A percentile compares a stretch with the other conserved stretches of the same genome.
Evolutionary conservation across 2,329 filamentous ascomycete species (phyloP).

Genomic region (Neofusicoccum kwambonambiense): DNA sequence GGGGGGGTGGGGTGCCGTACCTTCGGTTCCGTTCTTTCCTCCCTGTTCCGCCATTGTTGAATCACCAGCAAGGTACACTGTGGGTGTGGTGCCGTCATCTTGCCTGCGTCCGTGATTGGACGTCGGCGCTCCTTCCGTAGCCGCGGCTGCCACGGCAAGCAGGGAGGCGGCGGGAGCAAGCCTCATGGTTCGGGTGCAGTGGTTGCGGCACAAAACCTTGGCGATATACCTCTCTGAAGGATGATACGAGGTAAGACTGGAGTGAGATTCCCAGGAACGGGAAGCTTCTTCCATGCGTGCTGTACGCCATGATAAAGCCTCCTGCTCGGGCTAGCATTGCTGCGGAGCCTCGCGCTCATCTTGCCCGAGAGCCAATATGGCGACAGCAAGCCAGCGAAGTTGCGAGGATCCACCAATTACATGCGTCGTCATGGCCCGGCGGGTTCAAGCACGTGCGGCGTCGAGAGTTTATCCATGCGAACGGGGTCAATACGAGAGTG

Average conservation of each 20-base stretch:
- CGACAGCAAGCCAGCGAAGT: background rate
- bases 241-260: no score
- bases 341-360: background rate
- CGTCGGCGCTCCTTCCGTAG: background rate
- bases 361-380: background rate
- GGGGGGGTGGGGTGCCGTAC: slow-evolving; percentile 27
- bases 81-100: slow-evolving; percentile 27
- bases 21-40: slow-evolving; percentile 44
- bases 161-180: background rate
- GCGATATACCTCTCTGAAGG: background rate
- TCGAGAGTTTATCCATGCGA: background rate
- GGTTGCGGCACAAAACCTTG: background rate
- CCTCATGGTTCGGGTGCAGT: background rate
- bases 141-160: background rate
- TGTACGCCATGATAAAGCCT: background rate
- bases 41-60: slow-evolving; percentile 59
- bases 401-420: background rate
- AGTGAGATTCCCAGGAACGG: no score
- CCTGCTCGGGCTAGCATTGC: background rate
- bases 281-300: background rate
- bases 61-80: slow-evolving; percentile 59
- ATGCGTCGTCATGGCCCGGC: no score
- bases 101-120: background rate
- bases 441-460: background rate
- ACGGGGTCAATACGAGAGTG: background rate